Conservation (phyloP, 805 yeast genomes). For the Sugiyamaella lignohabitans region DNA sequence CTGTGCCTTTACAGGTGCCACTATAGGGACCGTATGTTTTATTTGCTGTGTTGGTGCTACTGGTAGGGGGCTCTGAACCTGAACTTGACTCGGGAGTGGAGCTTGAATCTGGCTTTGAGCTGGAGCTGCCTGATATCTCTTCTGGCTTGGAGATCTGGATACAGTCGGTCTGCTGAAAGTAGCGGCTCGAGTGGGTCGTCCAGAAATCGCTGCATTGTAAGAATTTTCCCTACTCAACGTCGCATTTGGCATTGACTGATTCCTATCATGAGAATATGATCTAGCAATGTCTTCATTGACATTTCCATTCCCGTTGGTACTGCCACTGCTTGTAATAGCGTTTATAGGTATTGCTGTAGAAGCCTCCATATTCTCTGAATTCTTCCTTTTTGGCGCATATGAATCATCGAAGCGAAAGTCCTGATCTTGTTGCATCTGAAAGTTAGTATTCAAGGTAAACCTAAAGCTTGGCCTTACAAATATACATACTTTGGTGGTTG, state of each 20-base stretch:
- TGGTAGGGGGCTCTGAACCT: no score
- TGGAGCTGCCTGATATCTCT: no score
- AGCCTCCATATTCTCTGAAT: not conserved
- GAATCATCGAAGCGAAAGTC: not conserved
- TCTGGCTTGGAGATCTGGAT: no score
- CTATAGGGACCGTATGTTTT: no score
- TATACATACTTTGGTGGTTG: no score
- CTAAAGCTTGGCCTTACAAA: no score
- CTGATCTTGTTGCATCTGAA: not conserved
- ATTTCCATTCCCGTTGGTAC: not conserved
- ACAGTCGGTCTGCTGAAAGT: constrained; percentile 16
- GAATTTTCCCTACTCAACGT: not conserved
- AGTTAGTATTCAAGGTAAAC: no score
- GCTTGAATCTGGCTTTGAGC: no score
- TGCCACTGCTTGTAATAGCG: not conserved
- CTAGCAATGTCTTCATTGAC: not conserved
- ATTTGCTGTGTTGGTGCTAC: no score
- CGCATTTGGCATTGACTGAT: constrained; percentile 23
- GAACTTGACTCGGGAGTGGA: no score
- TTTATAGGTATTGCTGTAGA: not conserved
- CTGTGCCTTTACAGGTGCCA: no score
- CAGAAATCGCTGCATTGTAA: constrained; percentile 3
- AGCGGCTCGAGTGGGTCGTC: constrained; percentile 21
- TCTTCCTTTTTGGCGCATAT: not conserved
- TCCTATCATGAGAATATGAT: constrained; percentile 19